Evolutionary conservation across 768 basidiomycete genomes (phyloP), one percentile per base, ranked within the genome.

Genomic region (Pleurotus tuoliensis): DNA sequence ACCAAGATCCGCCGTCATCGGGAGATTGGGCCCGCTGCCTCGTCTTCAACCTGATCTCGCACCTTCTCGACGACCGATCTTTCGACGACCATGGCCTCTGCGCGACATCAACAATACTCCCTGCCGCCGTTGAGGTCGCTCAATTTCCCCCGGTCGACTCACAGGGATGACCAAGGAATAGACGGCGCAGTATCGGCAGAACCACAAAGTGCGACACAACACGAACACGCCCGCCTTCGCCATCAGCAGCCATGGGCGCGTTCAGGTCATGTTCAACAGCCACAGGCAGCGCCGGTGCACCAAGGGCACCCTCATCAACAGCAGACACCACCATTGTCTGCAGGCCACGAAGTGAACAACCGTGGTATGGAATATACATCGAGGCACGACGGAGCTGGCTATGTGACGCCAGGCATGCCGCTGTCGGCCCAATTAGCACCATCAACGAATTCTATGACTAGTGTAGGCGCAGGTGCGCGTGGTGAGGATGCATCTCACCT

Each of bases 1-100:
- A 45, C 51, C 68, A 61, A 80, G 79, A 81, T 85, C 83, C 81
- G 80, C 72, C 73, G 76, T 69, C 82, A 85, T 86, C 83, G 85
- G 83, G 78, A 80, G 82, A 83, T 82, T 53, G n/a, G 51, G 49
- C 18, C 46, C 20, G 12, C 51, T 40, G 39, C 15, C 37, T 53
- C 39, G 51, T 53, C 37, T 27, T n/a, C 51, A 22, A 20, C 69
- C 69, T 75, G 72, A 76, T 74, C 71, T 73, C 71, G 73, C 70
- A 73, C 73, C 73, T 63, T 18, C 8, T 13, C 38, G 15, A n/a
- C 20, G 25, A 25, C 37, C 51, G 51, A 53, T 40, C 15, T 25
- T 15, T 53, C 51, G 25, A 27, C 34, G 27, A 25, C 51, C 11
- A 53, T 53, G 51, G 16, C 34, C 41, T 22, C 38, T 41, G 34